phyloP scores from a whole-genome alignment of 2,329 filamentous ascomycete genomes.

The Ceratocystis papillata region DNA sequence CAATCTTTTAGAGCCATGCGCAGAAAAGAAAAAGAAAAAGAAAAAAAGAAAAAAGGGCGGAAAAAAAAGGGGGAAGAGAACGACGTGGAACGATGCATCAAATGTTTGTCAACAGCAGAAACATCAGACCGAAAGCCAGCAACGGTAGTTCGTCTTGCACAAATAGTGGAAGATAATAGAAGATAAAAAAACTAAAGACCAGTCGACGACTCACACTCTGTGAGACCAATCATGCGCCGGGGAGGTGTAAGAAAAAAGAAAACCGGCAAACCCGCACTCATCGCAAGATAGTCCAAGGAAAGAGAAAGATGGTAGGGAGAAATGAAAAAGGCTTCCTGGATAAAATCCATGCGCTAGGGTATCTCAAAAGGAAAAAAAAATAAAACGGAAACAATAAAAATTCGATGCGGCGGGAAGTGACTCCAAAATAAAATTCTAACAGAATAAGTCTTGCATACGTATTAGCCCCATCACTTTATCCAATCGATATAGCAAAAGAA shows the following conservation, averaged over 20 bases:
- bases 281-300: constrained; percentile 13
- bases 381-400: not conserved
- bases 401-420: not conserved
- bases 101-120: not conserved
- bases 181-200: not conserved
- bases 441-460: not conserved
- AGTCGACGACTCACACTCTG: not conserved
- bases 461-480: not conserved
- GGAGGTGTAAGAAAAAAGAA: not conserved
- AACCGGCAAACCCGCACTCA: not conserved
- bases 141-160: constrained; percentile 9
- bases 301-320: not conserved
- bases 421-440: constrained; percentile 6
- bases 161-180: not conserved
- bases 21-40: constrained; percentile 9
- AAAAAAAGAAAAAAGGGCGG: not conserved
- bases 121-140: constrained; percentile 13
- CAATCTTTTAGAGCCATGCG: constrained; percentile 9
- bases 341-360: constrained; percentile 21
- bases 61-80: not conserved
- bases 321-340: constrained; percentile 14
- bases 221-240: not conserved
- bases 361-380: constrained; percentile 24
- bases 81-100: not conserved
- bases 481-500: not conserved